Base-by-base conservation (phyloP, 306 rosid species). In the Gillenia trifoliata region DNA sequence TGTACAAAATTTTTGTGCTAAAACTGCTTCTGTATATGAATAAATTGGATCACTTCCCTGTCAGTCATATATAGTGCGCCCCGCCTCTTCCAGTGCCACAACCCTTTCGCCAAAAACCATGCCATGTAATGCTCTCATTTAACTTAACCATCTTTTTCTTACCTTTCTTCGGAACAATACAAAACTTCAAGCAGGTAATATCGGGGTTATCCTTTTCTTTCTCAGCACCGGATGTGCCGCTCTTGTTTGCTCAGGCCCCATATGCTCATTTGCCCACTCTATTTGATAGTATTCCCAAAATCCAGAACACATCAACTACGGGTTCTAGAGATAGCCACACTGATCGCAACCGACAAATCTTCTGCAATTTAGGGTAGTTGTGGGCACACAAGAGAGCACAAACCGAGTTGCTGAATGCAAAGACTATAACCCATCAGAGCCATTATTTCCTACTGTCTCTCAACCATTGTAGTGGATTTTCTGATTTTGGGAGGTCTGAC, bases 391-490 rank as follows among this genome's bases (percentile, higher is more conserved):
- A 78, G 86, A 89, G 85, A 86, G 95, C 96, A 95, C 91, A 91
- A 81, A 85, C 90, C 85, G 84, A 82, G 88, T 89, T 76, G 89
- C 92, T 78, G 97, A 88, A 80, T 86, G 91, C 97, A 85, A 90
- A 83, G 92, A 89, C 78, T 80, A 86, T 87, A 91, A 90, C 99
- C 99, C 98, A 86, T 89, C 89, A 92, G 84, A 78, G 86, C 86
- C 82, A 82, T 72, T 71, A 75, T 59, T 77, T 81, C 78, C 84
- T 70, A 72, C 66, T 19, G 75, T 83, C 77, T 74, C 79, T 74
- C 86, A 95, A 95, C 99, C 97, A 69, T 87, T 92, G 80, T 83
- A 92, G 76, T 92, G 98, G 73, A 90, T 82, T 84, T 92, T 95
- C 88, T 92, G 99, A 80, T 89, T 95, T 87, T 92, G 98, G 64